Evolutionary conservation across 108 stramenopile species (phyloP), one percentile per base, ranked within the genome.

Genomic region (Asterionellopsis glacialis): DNA sequence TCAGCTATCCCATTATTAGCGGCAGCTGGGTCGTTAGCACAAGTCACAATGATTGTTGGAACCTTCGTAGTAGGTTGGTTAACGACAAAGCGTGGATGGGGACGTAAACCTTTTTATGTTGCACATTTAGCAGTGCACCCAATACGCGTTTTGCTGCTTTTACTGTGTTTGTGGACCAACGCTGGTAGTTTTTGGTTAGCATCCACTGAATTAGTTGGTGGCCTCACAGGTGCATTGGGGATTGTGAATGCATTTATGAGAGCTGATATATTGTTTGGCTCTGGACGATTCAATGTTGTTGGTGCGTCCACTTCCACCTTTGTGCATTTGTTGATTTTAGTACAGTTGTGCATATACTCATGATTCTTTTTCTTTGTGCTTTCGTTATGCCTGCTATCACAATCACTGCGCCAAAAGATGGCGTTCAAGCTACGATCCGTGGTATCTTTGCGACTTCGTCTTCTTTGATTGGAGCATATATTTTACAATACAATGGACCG

Each of bases 231-330:
- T 0, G 68, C 68, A 0, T 48, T 69, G 19, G 68, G 68, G 0
- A 56, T 69, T 45, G 68, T 69, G 23, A 69, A 69, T 64, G 62
- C 48, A 22, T 69, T 69, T 33, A 69, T 69, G 68, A 39, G 61
- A 51, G 68, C 68, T 21, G 68, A 69, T 63, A 69, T 69, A 9
- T 27, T 63, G 0, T 63, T 69, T 57, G 68, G 68, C 28, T 55
- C 51, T 41, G 68, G 68, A 11, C 62, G 68, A 10, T 64, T 69
- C 68, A 69, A 69, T 45, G 68, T 69, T 19, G 68, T 69, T 11
- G 59, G 57, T 57, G 40, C 19, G 57, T 57, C 12, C 33, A 7
- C 33, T 2, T 33, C 5, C 7, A 7, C 15, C 11, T 57, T 39
- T 15, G 40, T n/a, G 33, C 2, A 33, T 15, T 57, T 21, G 25